Evolutionary conservation across 2,329 filamentous ascomycete genomes (phyloP), one percentile per base, ranked within the genome.

Genomic region (Aspergillus candidus): DNA sequence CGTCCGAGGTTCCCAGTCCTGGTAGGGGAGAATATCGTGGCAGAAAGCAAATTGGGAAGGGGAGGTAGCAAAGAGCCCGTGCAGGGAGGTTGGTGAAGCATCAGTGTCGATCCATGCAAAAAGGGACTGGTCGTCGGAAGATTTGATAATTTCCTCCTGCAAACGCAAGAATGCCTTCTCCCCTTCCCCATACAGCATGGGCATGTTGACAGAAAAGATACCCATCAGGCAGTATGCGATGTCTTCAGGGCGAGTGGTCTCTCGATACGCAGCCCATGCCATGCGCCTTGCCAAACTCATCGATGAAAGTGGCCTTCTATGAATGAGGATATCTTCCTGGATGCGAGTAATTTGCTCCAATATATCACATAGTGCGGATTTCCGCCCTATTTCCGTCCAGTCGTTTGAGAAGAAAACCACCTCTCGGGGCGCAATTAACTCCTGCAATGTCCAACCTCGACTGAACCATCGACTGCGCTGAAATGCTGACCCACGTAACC

Each of bases 211-310:
- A 8, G 44, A 48, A 37, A 63, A 63, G 1, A 63, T n/a, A 1
- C 61, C 61, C n/a, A 65, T 32, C 10, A 63, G 47, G 38, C 55
- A 52, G 44, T 63, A 65, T 3, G 62, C 58, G 2, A 42, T 41
- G 40, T 62, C 59, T 31, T 60, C 58, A 4, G 47, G 11, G 29
- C 54, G 38, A 1, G 53, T 52, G 4, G 60, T 60, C 18, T 38
- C 22, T 29, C 60, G 35, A 5, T 38, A 15, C 2, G 59, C 39
- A 1, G 60, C 60, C 60, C 59, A 62, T 10, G 52, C 54, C 56
- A 62, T 58, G 3, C 46, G 37, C 35, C 48, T 35, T 11, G 47
- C 49, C 14, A 53, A 31, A 6, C 50, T 53, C 1, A 22, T 15
- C 1, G 10, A 17, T 2, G 35, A n/a, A 4, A 48, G 10, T n/a